phyloP scores from a whole-genome alignment of 2,329 filamentous ascomycete genomes.

The Clarireedia sp. region DNA sequence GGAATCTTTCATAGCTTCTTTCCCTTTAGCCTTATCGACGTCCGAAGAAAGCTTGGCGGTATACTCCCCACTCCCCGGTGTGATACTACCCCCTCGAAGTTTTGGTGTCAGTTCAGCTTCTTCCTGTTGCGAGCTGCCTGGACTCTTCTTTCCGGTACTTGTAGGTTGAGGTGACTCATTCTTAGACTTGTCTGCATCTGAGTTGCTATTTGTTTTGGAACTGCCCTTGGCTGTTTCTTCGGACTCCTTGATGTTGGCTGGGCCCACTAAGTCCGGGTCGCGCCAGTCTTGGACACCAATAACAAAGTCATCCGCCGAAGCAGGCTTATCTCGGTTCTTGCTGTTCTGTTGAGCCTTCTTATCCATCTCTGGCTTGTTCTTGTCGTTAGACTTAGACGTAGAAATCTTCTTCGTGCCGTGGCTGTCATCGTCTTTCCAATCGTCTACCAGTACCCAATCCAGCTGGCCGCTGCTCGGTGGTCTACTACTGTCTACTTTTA shows the following conservation, averaged over 20 bases:
- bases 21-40: slow-evolving; percentile 24
- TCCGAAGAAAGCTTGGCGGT: slow-evolving; percentile 19
- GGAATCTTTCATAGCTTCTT: slow-evolving; percentile 12
- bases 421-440: slow-evolving; percentile 52
- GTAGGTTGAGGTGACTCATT: slow-evolving; percentile 13
- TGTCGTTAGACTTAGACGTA: slow-evolving; percentile 34
- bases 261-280: slow-evolving; percentile 62
- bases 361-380: slow-evolving; percentile 29
- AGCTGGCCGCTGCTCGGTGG: slow-evolving; percentile 66
- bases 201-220: slow-evolving; percentile 23
- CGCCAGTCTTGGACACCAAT: slow-evolving; percentile 86
- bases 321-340: slow-evolving; percentile 5
- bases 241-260: slow-evolving; percentile 21
- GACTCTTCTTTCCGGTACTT: slow-evolving; percentile 22
- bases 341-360: slow-evolving; percentile 21
- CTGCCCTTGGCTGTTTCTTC: slow-evolving; percentile 27
- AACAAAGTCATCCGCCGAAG: slow-evolving; percentile 56
- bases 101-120: slow-evolving; percentile 27
- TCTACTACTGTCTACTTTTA: slow-evolving; percentile 46
- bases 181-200: slow-evolving; percentile 21
- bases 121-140: slow-evolving; percentile 23
- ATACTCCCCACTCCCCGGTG: slow-evolving; percentile 68
- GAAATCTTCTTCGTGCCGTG: slow-evolving; percentile 27
- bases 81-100: slow-evolving; percentile 58
- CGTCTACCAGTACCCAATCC: slow-evolving; percentile 63